Base-by-base conservation (phyloP, 768 basidiomycete genomes). In the Suillus alpinus region DNA sequence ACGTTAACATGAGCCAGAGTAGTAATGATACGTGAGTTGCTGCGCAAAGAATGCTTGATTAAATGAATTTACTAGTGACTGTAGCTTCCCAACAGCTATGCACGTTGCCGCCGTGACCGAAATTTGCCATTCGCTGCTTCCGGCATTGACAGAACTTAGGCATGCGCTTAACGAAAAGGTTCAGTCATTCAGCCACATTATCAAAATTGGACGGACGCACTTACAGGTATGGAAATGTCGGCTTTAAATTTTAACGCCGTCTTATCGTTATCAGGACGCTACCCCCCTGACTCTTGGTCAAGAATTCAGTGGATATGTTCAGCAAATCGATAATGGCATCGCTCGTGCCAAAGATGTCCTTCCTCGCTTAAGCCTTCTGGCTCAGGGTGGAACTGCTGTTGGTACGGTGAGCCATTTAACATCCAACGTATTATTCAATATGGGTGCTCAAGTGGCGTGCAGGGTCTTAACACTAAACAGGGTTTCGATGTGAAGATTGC, bases 1-100 rank as follows among this genome's bases (percentile, higher is more conserved):
- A 99, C 76, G 95, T 98, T 69, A 99, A 99, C 81, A 96, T 91
- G 91, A 94, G 93, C 74, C 96, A 98, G 76, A 96, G 94, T 65
- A 95, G 94, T 70, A 99, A 99, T 69, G 97, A 99, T 77, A 95
- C 95, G 94, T 94, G 73, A 69, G 90, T 80, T 10, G 16, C 29
- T 16, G 26, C 41, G 9, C 58, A 4, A 7, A 20, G 34, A 44
- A 55, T 41, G 29, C 10, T 14, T 36, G 36, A 44, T n/a, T 51
- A n/a, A 2, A n/a, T 9, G 29, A 7, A 5, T 57, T 63, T 50
- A 60, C 51, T 36, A 46, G 3, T 29, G 46, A 53, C 31, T 20
- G 13, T 67, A 97, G 95, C 31, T 99, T 98, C 85, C 97, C 97
- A 8, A 99, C 97, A 31, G 97, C 90, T 14, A 99, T 99, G 97